A percentile compares a stretch with the other conserved stretches of the same genome.
phyloP scores from a whole-genome alignment of 192 early-diverging fungal genomes.

The Backusella macrospora region DNA sequence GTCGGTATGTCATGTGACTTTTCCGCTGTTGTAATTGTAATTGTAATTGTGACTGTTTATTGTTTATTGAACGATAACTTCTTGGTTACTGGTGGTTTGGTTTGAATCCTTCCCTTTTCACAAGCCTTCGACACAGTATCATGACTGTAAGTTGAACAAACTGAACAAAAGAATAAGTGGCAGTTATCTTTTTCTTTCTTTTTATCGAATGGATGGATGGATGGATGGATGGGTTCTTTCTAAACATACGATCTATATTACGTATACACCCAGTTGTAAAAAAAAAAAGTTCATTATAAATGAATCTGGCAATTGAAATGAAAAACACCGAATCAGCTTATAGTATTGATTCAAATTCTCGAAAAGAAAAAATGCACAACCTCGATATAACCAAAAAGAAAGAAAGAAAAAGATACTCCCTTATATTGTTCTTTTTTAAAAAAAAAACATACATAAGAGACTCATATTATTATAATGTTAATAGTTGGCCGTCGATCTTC shows the following conservation, averaged over 20 bases:
- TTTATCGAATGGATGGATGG: constrained; percentile 23
- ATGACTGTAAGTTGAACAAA: constrained; percentile 22
- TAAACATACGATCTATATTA: constrained; percentile 5
- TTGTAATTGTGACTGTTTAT: background rate
- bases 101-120: constrained; percentile 25
- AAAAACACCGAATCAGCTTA: background rate
- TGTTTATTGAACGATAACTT: background rate
- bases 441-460: background rate
- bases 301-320: background rate
- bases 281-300: constrained; percentile 1
- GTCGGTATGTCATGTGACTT: background rate
- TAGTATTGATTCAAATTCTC: background rate
- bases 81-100: constrained; percentile 1
- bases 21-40: background rate
- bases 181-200: background rate
- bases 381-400: background rate
- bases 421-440: background rate
- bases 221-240: constrained; percentile 21
- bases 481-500: constrained; percentile 90
- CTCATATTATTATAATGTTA: background rate
- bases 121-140: constrained; percentile 25
- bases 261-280: background rate
- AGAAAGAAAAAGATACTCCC: constrained; percentile 2
- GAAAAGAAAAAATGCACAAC: background rate
- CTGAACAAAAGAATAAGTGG: constrained; percentile 7